Conservation (phyloP, 2,329 filamentous ascomycete genomes). For the Paracamarosporium sp. region DNA sequence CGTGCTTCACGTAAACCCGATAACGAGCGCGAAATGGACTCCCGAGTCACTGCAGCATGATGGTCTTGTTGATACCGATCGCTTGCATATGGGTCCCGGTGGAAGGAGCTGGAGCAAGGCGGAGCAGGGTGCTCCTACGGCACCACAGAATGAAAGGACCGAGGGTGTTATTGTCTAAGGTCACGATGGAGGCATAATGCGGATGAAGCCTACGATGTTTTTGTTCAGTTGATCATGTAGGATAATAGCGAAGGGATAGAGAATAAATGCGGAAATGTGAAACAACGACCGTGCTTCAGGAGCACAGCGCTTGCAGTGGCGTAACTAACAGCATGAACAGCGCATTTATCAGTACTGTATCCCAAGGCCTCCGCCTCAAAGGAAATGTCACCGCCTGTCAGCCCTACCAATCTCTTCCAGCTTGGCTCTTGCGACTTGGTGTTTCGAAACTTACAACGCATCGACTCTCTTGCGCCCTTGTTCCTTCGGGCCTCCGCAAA, state of each 20-base stretch:
- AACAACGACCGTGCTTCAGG: neutral
- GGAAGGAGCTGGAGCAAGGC: slow-evolving; percentile 43
- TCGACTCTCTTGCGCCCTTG: neutral
- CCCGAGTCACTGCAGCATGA: slow-evolving; percentile 35
- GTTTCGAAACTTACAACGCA: slow-evolving; percentile 1
- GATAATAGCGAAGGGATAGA: neutral
- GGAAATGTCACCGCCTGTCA: neutral
- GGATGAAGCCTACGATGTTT: neutral
- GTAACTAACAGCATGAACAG: neutral
- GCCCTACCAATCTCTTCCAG: neutral
- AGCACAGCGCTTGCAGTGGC: neutral
- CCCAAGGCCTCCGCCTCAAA: neutral
- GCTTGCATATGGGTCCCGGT: slow-evolving; percentile 38
- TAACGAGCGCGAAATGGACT: slow-evolving; percentile 65
- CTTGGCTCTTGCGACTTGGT: neutral
- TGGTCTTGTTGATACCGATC: slow-evolving; percentile 40
- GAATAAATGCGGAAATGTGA: neutral
- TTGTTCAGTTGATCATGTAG: neutral
- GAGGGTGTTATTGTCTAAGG: neutral
- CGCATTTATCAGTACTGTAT: neutral
- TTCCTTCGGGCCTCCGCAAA: neutral
- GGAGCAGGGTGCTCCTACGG: slow-evolving; percentile 26
- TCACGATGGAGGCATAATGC: neutral
- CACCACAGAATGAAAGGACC: neutral
- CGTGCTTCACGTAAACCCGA: slow-evolving; percentile 68